phyloP scores from a whole-genome alignment of 345 rosid species.

The Citrus sinensis region DVS_A1.0 CM039169.1:30998501-30999000 shows the following conservation, averaged over 20 bases:
- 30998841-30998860: conserved; percentile 56
- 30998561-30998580: conserved; percentile 63
- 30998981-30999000: conserved; percentile 63
- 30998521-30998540: conserved; percentile 69
- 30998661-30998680: conserved; percentile 59
- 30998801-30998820: conserved; percentile 65
- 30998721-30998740: conserved; percentile 76
- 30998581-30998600: conserved; percentile 60
- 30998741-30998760: conserved; percentile 64
- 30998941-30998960: conserved; percentile 71
- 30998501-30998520: conserved; percentile 63
- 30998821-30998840: conserved; percentile 81
- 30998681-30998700: conserved; percentile 55
- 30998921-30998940: conserved; percentile 93
- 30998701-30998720: conserved; percentile 55
- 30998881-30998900: conserved; percentile 77
- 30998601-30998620: conserved; percentile 81
- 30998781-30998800: conserved; percentile 63
- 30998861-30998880: conserved; percentile 46
- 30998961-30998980: conserved; percentile 55
- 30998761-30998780: conserved; percentile 48
- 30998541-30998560: conserved; percentile 65
- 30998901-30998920: conserved; percentile 94
- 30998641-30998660: conserved; percentile 63
- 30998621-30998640: conserved; percentile 54